These are phyloP conservation scores for Delphinella strobiligena DNA, from an alignment of 2,329 filamentous ascomycete species.

Conservation along the genomic window DNA sequence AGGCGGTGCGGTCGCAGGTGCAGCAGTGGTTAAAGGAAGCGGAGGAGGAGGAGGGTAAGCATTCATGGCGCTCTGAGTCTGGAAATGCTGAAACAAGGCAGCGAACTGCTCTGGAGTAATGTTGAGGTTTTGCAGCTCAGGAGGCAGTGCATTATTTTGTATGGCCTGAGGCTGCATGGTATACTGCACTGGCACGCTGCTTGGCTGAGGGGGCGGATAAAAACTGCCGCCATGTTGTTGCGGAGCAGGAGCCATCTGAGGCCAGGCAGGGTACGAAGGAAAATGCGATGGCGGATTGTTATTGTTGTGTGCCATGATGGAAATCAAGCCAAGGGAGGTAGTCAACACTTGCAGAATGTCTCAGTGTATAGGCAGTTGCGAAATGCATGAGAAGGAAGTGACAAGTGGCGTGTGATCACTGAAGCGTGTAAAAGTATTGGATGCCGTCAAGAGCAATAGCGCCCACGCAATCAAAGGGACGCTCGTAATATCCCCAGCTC, in stretches of 20 bases:
- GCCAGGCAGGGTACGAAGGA: neutral
- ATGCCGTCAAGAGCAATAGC: too few species aligned
- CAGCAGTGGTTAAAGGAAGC: neutral
- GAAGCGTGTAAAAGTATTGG: too few species aligned
- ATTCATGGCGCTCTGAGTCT: constrained; percentile 6
- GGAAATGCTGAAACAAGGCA: constrained; percentile 7
- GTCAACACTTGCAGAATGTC: neutral
- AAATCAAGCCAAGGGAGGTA: neutral
- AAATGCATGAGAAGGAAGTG: neutral
- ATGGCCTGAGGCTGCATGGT: constrained; percentile 1
- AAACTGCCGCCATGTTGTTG: neutral
- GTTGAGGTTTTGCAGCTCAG: constrained; percentile 8
- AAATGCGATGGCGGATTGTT: too few species aligned
- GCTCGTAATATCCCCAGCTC: too few species aligned
- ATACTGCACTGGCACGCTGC: too few species aligned
- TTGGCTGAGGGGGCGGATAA: too few species aligned
- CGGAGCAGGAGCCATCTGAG: neutral
- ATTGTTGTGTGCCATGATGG: neutral
- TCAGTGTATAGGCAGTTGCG: neutral
- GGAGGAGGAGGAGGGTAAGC: constrained; percentile 8
- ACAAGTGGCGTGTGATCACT: too few species aligned
- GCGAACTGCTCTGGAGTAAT: constrained; percentile 9
- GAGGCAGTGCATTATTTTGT: constrained; percentile 4
- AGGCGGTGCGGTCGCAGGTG: neutral
- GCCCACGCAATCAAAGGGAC: too few species aligned